Base-by-base conservation (phyloP, 1,284 basidiomycete genomes). In the Ustilago nuda region DNA sequence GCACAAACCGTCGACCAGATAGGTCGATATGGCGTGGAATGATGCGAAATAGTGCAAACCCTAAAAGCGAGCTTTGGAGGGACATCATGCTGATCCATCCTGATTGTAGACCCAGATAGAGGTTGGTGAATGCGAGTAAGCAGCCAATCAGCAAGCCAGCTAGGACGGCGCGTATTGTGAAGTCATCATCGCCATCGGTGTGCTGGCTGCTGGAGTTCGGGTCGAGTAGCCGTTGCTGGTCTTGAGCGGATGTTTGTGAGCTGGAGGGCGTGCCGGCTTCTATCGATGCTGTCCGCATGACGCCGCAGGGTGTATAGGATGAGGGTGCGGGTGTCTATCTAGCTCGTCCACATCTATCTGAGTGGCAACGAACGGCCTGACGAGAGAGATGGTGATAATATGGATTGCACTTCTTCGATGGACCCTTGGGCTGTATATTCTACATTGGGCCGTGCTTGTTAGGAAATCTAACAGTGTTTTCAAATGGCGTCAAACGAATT, bases 1-100 rank as follows among this genome's bases (percentile, higher is more conserved):
- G 56, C 65, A 53, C 48, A 19, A 73, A 65, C 0, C 56, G 58
- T 12, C 66, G 65, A 13, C 71, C 58, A 2, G 57, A 36, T 23
- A 82, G 27, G 19, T 74, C 53, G 66, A 81, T 52, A 17, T 62
- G 55, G 2, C 58, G 61, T 1, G 87, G 87, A 69, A 93, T 87
- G 60, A 92, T 88, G 66, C 87, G 87, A 70, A 95, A 95, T 61
- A 97, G 86, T 2, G 95, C 90, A 86, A 92, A 98, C 8, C 95
- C 95, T 37, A 98, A 92, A 33, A 98, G 88, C 19, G 94, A 92
- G 1, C 93, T 94, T 83, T 98, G 95, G 8, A 97, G 89, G 3
- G 94, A 95, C 95, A 97, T 98, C 94, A 93, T 94, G 64, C 78
- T 80, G 32, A 92, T 91, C 90, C 91, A 92, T 75, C 92, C 92